Evolutionary conservation across 331 rosid genomes (phyloP), one percentile per base, ranked within the genome.

Genomic region (Dryas integrifolia): DNA sequence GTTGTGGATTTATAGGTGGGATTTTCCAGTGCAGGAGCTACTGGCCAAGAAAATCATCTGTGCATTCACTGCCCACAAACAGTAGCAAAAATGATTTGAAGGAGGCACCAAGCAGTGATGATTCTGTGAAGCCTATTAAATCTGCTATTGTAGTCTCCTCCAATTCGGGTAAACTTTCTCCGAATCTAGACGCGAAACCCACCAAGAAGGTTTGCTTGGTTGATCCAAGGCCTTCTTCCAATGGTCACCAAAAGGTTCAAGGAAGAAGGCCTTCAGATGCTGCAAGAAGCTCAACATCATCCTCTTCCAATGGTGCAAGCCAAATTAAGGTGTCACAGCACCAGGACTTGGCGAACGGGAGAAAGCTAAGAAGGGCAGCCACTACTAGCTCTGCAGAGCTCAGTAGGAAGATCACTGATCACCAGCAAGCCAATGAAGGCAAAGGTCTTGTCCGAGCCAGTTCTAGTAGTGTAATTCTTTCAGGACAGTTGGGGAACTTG

Each of bases 231-330:
- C 18, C 74, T 76, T 77, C 89, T 43, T 4, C 50, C 24, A 61
- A 21, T 11, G 45, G 26, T 72, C 63, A 53, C 58, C 79, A 74
- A 12, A 85, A 76, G 80, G 52, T 2, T 48, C 83, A 75, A 68
- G 78, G 59, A 21, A 77, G 79, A 26, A 85, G 90, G 53, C 77
- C 72, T 72, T 86, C 90, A 1, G 91, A 86, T 73, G 85, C 87
- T 65, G 87, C 87, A 6, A 87, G 96, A 84, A 89, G 74, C 86
- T 88, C 96, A 44, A 82, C 92, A 43, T 88, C 92, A 43, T 88
- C 89, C 0, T 86, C 95, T 21, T 55, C 91, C 73, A 65, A 76
- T 40, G 84, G 82, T 66, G 81, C 88, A 67, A 62, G 50, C 38
- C 78, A 72, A 24, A 58, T 77, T 57, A 86, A 80, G 67, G 57